Evolutionary conservation across 768 basidiomycete species (phyloP), one percentile per base, ranked within the genome.

Genomic region (Podaxis sp.): DNA sequence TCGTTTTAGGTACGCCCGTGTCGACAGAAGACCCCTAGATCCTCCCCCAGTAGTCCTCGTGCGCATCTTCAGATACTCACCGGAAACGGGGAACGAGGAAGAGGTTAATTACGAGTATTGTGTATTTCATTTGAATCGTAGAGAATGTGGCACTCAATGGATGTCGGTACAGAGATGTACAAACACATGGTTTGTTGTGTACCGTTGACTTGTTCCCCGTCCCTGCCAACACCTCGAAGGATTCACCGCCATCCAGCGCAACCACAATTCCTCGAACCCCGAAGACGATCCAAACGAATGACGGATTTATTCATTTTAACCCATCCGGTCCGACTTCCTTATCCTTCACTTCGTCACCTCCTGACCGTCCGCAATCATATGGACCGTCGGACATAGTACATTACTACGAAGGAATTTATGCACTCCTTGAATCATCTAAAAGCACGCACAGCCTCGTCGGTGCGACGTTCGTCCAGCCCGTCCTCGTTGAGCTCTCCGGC

Each of bases 131-230:
- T 35, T 21, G 18, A 52, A 5, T 35, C 23, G 35, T 16, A 55
- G n/a, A 51, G 48, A 50, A 40, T 59, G 48, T 62, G 57, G 25
- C 57, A 55, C 65, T 61, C 57, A 56, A 60, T 62, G 62, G 67
- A 18, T 47, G 64, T 48, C 18, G 14, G 61, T n/a, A 0, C 66
- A 90, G 89, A 46, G 80, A 82, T 44, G 71, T 88, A 48, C 82
- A 86, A 57, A 76, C 76, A n/a, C 77, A 84, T 32, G 91, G 90
- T 1, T 76, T 91, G 11, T 69, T 93, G 14, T 91, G 91, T 71
- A 89, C 86, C 2, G 88, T 89, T 42, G 91, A 92, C 72, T 76
- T 93, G 16, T 90, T 89, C 63, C 87, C 86, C 3, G 81, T 89
- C 6, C 76, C 79, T 58, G 62, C 35, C 65, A 67, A 50, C 67